phyloP scores from a whole-genome alignment of 176 grass and related monocot genomes.

The Thalia dealbata region DNA sequence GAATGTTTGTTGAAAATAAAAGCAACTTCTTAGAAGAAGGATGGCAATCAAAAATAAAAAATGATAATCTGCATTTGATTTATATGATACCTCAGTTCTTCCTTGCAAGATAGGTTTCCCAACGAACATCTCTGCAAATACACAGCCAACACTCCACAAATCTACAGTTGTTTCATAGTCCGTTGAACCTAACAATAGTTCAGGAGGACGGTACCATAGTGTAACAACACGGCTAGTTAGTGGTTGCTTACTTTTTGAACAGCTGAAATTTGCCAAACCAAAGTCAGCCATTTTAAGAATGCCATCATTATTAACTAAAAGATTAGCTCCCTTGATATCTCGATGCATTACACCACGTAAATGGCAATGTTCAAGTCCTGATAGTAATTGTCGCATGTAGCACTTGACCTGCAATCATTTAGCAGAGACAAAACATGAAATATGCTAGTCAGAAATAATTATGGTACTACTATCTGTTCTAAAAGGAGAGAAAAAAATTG shows the following conservation, averaged over 20 bases:
- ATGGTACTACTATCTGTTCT: no score
- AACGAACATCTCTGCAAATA: conserved; percentile 79
- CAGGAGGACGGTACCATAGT: conserved; percentile 91
- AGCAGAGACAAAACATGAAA: conserved; percentile 3
- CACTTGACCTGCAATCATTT: conserved; percentile 64
- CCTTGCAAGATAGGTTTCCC: conserved; percentile 75
- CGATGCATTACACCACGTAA: conserved; percentile 63
- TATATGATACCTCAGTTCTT: conserved; percentile 64
- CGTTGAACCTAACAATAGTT: conserved; percentile 83
- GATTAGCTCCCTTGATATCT: conserved; percentile 93
- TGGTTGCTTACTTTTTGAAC: conserved; percentile 46
- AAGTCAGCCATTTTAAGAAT: conserved; percentile 94
- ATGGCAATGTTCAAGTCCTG: conserved; percentile 80
- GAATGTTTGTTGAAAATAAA: background rate
- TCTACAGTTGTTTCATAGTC: conserved; percentile 82
- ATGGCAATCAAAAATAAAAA: background rate
- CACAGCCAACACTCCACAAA: conserved; percentile 88
- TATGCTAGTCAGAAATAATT: no score
- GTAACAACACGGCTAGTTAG: conserved; percentile 94
- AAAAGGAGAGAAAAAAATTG: background rate
- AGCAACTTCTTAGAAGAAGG: background rate
- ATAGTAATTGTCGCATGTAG: conserved; percentile 87
- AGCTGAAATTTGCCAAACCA: conserved; percentile 76
- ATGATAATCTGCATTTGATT: background rate
- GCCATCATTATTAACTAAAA: conserved; percentile 85